Evolutionary conservation across 306 rosid species (phyloP), one percentile per base, ranked within the genome.

Genomic region (Acacia acuminata): DNA sequence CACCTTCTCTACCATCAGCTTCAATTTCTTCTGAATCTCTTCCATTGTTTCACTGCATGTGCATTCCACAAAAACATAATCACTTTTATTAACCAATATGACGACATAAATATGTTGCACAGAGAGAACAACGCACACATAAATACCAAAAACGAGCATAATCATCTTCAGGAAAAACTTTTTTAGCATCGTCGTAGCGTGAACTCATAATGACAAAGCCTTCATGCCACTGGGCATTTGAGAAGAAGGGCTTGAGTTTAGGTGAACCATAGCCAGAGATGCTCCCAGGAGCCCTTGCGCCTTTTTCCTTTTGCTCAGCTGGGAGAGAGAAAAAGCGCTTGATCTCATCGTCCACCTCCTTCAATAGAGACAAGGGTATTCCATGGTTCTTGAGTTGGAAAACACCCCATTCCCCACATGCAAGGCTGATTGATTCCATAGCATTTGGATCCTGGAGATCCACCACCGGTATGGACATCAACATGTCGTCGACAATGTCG

Each of bases 171-270:
- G 47, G 47, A 10, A 44, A 9, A 44, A 44, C 47, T 44, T 85
- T 82, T 61, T 80, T 88, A 19, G 89, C 94, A 81, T 90, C 94
- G 38, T 82, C 76, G 5, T 38, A 17, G 0, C 93, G 79, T 47
- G 97, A 90, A 13, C 92, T 94, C 78, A 82, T 76, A 84, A 94
- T 89, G 68, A 97, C 91, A 67, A 91, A 93, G 0, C 98, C 98
- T 58, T 94, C 98, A 34, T 91, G 94, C 98, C 98, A 94, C 98
- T 91, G 91, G 44, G 77, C 42, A 77, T 90, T 91, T 9, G 88
- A 61, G 56, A 89, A 94, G 80, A 91, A 93, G 0, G 89, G 89
- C 58, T 97, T 80, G 34, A 90, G 89, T 36, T 87, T 85, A 40
- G 94, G 90, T 3, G 64, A n/a, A 19, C 98, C 98, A 25, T 91